These are phyloP conservation scores for Aspergillus oerlinghausenensis DNA, from an alignment of 2,329 filamentous ascomycete genomes.

Conservation along the genomic window DNA sequence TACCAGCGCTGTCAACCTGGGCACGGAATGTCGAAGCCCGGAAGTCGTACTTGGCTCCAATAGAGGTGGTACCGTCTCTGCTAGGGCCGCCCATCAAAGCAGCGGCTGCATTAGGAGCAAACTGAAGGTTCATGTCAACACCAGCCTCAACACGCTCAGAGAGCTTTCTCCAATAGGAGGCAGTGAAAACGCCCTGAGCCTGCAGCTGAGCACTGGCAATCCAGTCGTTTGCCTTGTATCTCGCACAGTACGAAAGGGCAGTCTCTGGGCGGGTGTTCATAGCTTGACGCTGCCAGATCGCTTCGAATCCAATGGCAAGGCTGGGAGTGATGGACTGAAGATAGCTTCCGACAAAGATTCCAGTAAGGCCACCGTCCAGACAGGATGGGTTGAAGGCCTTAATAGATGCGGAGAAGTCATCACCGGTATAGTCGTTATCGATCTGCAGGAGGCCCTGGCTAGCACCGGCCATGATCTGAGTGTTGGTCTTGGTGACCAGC, in stretches of 20 bases:
- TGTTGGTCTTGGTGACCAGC: constrained; percentile 79
- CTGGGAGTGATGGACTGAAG: constrained; percentile 86
- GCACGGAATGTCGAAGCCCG: constrained; percentile 90
- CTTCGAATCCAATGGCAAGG: constrained; percentile 83
- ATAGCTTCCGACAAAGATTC: constrained; percentile 94
- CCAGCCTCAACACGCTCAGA: constrained; percentile 96
- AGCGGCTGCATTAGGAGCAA: constrained; percentile 60
- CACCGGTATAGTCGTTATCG: constrained; percentile 91
- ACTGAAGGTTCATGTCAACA: constrained; percentile 86
- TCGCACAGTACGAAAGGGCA: constrained; percentile 80
- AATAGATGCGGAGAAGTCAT: constrained; percentile 86
- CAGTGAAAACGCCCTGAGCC: constrained; percentile 79
- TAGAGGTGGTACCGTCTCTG: constrained; percentile 84
- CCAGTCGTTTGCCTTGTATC: constrained; percentile 91
- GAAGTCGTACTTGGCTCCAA: constrained; percentile 98
- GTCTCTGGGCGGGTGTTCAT: constrained; percentile 86
- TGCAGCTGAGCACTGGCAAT: constrained; percentile 86
- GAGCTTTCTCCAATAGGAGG: constrained; percentile 88
- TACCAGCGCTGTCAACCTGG: constrained; percentile 91
- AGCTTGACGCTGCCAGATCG: constrained; percentile 85
- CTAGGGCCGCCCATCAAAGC: constrained; percentile 71
- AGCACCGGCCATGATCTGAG: constrained; percentile 74
- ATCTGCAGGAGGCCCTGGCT: constrained; percentile 85
- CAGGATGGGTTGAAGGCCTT: constrained; percentile 95
- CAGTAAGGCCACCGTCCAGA: constrained; percentile 86